Conservation (phyloP, 2,329 filamentous ascomycete genomes). For the Aspergillus udagawae region DNA sequence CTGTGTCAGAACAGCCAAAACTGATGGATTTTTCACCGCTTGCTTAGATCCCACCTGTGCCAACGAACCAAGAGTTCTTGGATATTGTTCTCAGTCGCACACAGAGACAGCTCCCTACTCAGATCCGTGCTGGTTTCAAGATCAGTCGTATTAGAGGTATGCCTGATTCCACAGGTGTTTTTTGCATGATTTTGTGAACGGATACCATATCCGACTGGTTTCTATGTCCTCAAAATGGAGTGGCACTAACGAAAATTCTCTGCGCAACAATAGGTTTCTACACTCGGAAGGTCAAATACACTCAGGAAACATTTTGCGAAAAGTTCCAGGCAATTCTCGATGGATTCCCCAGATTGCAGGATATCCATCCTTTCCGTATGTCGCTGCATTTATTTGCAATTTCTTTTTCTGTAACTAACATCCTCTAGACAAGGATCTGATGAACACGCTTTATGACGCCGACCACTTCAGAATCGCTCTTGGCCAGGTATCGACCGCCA, state of each 20-base stretch:
- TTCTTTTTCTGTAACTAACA: constrained; percentile 14
- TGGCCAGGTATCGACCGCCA: constrained; percentile 91
- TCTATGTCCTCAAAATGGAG: background rate
- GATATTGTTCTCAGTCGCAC: constrained; percentile 95
- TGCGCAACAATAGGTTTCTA: constrained; percentile 65
- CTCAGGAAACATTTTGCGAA: constrained; percentile 92
- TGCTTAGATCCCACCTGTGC: constrained; percentile 70
- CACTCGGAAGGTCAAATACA: constrained; percentile 97
- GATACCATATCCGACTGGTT: background rate
- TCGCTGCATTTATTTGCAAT: constrained; percentile 21
- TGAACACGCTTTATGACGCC: constrained; percentile 98
- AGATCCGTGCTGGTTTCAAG: constrained; percentile 94
- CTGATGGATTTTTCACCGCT: constrained; percentile 36
- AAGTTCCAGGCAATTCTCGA: constrained; percentile 89
- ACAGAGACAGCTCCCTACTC: constrained; percentile 86
- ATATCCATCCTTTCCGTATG: constrained; percentile 91
- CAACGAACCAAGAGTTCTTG: constrained; percentile 90
- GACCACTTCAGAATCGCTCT: constrained; percentile 97
- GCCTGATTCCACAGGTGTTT: too few relatives aligned
- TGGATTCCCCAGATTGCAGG: constrained; percentile 85
- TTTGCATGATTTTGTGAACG: background rate
- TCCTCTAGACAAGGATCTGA: constrained; percentile 64
- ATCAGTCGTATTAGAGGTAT: constrained; percentile 79
- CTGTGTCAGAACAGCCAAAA: background rate
- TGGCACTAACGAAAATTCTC: constrained; percentile 27